Conservation (phyloP, 148 eudicot genomes). For the Chenopodium berlandieri region DNA sequence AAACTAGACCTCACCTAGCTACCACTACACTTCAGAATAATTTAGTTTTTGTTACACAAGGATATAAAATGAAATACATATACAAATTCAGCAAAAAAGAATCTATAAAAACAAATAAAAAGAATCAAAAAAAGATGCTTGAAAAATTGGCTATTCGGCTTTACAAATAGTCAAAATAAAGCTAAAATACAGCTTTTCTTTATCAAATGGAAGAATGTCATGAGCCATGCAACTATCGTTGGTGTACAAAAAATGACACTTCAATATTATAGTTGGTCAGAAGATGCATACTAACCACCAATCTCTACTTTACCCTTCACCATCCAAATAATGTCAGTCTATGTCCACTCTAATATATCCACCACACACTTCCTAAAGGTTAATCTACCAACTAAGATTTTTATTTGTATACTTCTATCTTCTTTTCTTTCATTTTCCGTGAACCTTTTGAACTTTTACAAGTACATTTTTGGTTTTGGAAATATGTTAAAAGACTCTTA, state of each 20-base stretch:
- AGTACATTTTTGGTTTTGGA: neutral
- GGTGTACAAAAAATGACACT: neutral
- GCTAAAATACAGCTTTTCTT: neutral
- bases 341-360: neutral
- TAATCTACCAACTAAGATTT: neutral
- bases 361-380: neutral
- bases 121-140: neutral
- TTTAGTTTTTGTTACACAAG: too few species aligned
- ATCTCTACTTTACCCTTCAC: neutral
- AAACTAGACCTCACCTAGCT: too few species aligned
- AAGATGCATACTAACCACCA: neutral
- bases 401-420: neutral
- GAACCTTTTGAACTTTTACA: neutral
- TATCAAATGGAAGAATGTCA: neutral
- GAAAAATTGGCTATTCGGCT: constrained; percentile 1
- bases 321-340: neutral
- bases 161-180: constrained; percentile 13
- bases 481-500: neutral
- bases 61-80: too few species aligned
- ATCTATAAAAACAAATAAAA: neutral
- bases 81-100: too few species aligned
- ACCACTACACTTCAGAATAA: too few species aligned
- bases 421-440: neutral
- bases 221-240: neutral
- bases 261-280: neutral